Percentiles rank a stretch among this genome's conserved stretches.
These are phyloP conservation scores for Candida argentea DNA, from an alignment of 805 yeast species.

Conservation along the genomic window DNA sequence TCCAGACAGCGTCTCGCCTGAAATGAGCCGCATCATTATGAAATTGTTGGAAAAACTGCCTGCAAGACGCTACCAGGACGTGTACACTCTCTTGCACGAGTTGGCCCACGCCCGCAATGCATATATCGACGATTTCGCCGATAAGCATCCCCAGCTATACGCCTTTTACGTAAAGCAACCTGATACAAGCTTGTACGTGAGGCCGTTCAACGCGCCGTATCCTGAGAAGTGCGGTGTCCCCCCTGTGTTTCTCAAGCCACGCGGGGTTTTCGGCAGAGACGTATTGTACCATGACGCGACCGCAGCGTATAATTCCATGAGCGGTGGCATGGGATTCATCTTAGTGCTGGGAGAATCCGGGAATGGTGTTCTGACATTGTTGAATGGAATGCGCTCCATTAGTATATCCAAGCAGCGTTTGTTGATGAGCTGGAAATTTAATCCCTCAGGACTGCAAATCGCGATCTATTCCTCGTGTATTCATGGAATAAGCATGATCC, in stretches of 20 bases:
- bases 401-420: slow-evolving; percentile 22
- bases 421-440: slow-evolving; percentile 22
- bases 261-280: slow-evolving; percentile 8
- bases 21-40: slow-evolving; percentile 31
- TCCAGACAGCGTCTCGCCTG: slow-evolving; percentile 15
- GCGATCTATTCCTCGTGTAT: slow-evolving; percentile 27
- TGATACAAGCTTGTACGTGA: slow-evolving; percentile 2
- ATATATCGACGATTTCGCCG: slow-evolving; percentile 7
- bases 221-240: slow-evolving; percentile 4
- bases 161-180: slow-evolving; percentile 2
- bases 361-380: slow-evolving; percentile 34
- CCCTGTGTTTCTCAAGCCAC: slow-evolving; percentile 4
- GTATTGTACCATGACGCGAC: slow-evolving; percentile 5
- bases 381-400: slow-evolving; percentile 26
- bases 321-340: slow-evolving; percentile 11
- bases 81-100: slow-evolving; percentile 26
- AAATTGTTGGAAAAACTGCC: slow-evolving; percentile 33
- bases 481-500: slow-evolving; percentile 26
- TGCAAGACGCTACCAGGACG: slow-evolving; percentile 25
- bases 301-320: slow-evolving; percentile 4
- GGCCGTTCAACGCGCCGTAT: slow-evolving; percentile 1
- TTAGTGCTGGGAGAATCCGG: slow-evolving; percentile 35
- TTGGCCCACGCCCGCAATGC: slow-evolving; percentile 15
- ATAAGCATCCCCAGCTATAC: neutral
- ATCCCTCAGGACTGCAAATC: slow-evolving; percentile 15